Evolutionary conservation across 805 yeast species (phyloP).

Genomic region (Sugiyamaella lignohabitans): DNA sequence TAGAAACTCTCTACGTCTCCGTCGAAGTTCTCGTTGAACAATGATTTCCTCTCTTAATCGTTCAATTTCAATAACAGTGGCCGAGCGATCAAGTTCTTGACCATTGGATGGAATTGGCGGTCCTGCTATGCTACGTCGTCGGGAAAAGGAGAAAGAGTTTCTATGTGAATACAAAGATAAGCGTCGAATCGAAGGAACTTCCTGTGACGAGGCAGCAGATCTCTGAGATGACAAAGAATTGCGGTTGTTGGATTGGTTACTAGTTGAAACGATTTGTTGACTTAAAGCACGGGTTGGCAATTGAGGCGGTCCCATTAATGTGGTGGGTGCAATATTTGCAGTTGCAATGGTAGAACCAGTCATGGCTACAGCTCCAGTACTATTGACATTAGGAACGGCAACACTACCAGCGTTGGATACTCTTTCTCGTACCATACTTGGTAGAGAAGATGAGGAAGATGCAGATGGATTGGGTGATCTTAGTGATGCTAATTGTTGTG

Average conservation of each 20-base stretch:
- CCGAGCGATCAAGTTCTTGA: constrained; percentile 5
- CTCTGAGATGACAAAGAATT: constrained; percentile 11
- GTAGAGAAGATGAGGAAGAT: background rate
- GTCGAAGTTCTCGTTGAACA: constrained; percentile 28
- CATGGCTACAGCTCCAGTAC: background rate
- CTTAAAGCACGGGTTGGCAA: constrained; percentile 2
- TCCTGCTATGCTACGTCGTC: constrained; percentile 10
- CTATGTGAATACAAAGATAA: constrained; percentile 12
- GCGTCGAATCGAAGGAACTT: constrained; percentile 2
- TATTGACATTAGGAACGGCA: too few species aligned
- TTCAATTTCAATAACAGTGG: constrained; percentile 21
- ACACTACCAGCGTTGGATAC: background rate
- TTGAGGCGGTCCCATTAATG: constrained; percentile 2
- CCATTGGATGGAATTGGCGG: constrained; percentile 1
- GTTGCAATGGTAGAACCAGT: background rate
- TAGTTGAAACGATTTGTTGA: constrained; percentile 4
- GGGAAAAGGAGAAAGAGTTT: constrained; percentile 17
- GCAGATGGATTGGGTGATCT: constrained; percentile 1
- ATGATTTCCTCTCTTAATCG: constrained; percentile 28
- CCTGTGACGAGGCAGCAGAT: constrained; percentile 5
- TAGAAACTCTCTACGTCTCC: constrained; percentile 24
- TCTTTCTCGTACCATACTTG: background rate
- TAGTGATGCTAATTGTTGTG: background rate
- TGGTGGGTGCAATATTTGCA: background rate
- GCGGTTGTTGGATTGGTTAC: too few species aligned